A percentile compares a stretch with the other conserved stretches of the same genome.
These are phyloP conservation scores for Penicillium coprophilum DNA, from an alignment of 495 filamentous ascomycete genomes.

Conservation along the genomic window DNA sequence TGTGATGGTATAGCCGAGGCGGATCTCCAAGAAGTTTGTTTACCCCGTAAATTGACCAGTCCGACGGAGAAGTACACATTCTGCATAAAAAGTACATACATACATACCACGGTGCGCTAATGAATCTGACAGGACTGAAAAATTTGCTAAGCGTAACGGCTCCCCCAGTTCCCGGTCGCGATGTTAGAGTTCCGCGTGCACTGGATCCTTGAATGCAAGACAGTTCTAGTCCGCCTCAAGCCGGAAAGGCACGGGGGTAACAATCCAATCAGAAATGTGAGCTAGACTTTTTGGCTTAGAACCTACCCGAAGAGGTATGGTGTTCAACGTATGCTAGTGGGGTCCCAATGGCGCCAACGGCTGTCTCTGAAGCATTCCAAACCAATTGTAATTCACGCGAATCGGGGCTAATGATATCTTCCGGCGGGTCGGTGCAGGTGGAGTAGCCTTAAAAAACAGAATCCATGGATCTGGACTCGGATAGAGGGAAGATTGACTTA, in stretches of 20 bases:
- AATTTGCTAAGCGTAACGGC: neutral
- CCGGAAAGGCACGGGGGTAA: neutral
- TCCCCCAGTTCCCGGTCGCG: neutral
- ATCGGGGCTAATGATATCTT: conserved; percentile 10
- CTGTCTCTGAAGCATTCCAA: conserved; percentile 14
- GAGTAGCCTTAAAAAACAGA: conserved; percentile 13
- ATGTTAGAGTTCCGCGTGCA: conserved; percentile 2
- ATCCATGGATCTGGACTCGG: conserved; percentile 11
- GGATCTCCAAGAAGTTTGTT: neutral
- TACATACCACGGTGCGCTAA: neutral
- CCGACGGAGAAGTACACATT: neutral
- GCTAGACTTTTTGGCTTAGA: conserved; percentile 5
- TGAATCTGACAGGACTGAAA: conserved; percentile 5
- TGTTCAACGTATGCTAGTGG: neutral
- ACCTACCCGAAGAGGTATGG: conserved; percentile 8
- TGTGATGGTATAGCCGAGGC: neutral
- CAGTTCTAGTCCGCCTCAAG: neutral
- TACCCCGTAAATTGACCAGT: neutral
- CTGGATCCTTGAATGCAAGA: conserved; percentile 1
- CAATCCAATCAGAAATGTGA: conserved; percentile 1
- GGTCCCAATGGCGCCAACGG: conserved; percentile 23
- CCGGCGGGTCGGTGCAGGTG: conserved; percentile 26
- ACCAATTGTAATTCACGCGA: neutral
- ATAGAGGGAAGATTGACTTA: neutral
- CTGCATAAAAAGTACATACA: neutral